Evolutionary conservation across 441 rosid genomes (phyloP), one percentile per base, ranked within the genome.

Genomic region (Erysimum cheiri): DNA sequence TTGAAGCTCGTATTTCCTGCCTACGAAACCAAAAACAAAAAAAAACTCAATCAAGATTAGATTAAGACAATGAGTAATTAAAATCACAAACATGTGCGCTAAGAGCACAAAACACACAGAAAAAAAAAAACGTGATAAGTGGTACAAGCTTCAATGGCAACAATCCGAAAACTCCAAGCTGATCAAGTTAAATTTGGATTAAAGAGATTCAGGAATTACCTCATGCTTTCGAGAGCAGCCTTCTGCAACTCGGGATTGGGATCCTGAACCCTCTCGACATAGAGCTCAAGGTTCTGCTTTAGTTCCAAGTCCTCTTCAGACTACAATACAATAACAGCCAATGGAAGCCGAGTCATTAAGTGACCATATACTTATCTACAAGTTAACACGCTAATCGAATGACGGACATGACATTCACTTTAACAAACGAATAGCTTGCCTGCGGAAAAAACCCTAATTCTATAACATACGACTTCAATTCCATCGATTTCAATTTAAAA

Each of bases 281-380:
- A 90, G 60, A 95, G 76, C 83, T 95, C 99, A 67, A 95, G 75
- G 68, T 92, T 97, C 76, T 95, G 91, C 86, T 90, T 90, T 77
- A 95, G 78, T 19, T 88, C 88, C 79, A 95, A 76, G 77, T 95
- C 99, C 80, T 95, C 99, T 41, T 95, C 99, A 1, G 99, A 92
- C 99, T n/a, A n/a, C n/a, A n/a, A n/a, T 95, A 83, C 80, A 80
- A 15, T 58, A 4, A 56, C 68, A 63, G 40, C 31, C 40, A 40
- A 61, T 17, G 4, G 9, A 70, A 32, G 54, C 3, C 28, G 6
- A 53, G 65, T 66, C 59, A 28, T 36, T 24, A 5, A 24, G 67
- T 48, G 14, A 64, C 26, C 39, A 14, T 5, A 56, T 6, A 57
- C 37, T 43, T 43, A 9, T 24, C 14, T 8, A 22, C n/a, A 65